Base-by-base conservation (phyloP, 2,329 filamentous ascomycete species). In the Cercospora janseana region DNA sequence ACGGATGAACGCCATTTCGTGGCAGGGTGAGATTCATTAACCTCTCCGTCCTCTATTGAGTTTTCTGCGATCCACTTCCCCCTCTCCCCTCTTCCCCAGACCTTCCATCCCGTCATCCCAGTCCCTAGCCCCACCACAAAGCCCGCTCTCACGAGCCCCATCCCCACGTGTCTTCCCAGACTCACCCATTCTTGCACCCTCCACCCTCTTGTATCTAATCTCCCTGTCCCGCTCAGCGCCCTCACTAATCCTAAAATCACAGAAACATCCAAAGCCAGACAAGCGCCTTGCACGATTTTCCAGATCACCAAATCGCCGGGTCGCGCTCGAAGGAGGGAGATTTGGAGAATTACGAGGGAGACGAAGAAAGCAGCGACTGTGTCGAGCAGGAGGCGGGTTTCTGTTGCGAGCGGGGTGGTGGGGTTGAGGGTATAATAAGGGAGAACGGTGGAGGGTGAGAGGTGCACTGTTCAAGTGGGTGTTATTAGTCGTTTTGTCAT, bases 341-440 rank as follows among this genome's bases (percentile, higher is more conserved):
- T 26, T 7, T 46, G 42, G 4, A 46, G 16, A 6, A 35, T 2
- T 3, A 21, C 42, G n/a, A 46, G 2, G 12, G 27, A 35, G 5
- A 35, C 7, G 21, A 46, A 46, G 29, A 46, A 46, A 29, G 20
- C 29, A 6, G 29, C 42, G 6, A 21, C 9, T 1, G 29, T 29
- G 26, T 46, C 42, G 16, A 46, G 27, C 1, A 46, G 29, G 9
- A 10, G 15, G 13, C 42, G 42, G 3, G 20, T 46, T 21, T 46
- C 42, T 7, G 29, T 46, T 12, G 12, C 1, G 4, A 21, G 18
- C 9, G 42, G 42, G 3, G 18, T 9, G 8, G 4, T 4, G 26
- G 42, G 42, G 0, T 15, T 12, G 12, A 6, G 8, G 18, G 21
- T n/a, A 29, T 46, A 46, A 9, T 34, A 13, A 6, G 42, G 42